Percentiles rank a stretch among this genome's conserved stretches.
These are phyloP conservation scores for Phaeomoniella chlamydospora DNA, from an alignment of 2,329 filamentous ascomycete genomes.

Conservation along the genomic window DNA sequence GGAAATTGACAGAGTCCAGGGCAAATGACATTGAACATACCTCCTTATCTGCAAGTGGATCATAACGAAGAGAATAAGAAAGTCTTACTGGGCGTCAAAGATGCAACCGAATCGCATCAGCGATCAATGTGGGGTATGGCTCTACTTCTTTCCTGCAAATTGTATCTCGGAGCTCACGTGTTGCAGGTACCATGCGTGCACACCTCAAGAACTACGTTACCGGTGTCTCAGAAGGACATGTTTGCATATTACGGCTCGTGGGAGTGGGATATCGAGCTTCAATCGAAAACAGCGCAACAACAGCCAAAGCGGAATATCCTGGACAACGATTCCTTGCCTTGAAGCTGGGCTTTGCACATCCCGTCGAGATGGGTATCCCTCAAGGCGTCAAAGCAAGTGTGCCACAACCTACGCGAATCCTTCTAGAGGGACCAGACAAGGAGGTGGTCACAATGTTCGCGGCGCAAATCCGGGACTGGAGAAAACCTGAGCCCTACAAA, in stretches of 20 bases:
- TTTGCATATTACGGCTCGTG: constrained; percentile 79
- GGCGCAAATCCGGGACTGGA: constrained; percentile 75
- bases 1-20: constrained; percentile 31
- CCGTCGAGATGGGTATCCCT: constrained; percentile 78
- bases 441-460: constrained; percentile 84
- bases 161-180: constrained; percentile 1
- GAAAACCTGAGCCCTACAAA: constrained; percentile 93
- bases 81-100: constrained; percentile 53
- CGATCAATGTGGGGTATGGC: constrained; percentile 87
- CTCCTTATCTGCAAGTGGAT: constrained; percentile 59
- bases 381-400: constrained; percentile 71
- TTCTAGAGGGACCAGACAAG: constrained; percentile 78
- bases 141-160: constrained; percentile 3
- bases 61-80: constrained; percentile 50
- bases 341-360: constrained; percentile 94
- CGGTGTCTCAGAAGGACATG: constrained; percentile 92
- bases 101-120: constrained; percentile 57
- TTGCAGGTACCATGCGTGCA: constrained; percentile 68
- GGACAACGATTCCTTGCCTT: constrained; percentile 82
- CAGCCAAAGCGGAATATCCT: constrained; percentile 46
- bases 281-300: constrained; percentile 60
- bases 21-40: constrained; percentile 63
- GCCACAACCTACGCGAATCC: constrained; percentile 78
- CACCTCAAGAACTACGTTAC: constrained; percentile 84
- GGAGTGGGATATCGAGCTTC: constrained; percentile 91